Percentiles rank a stretch among this genome's conserved stretches.
Evolutionary conservation across 352 stramenopile genomes (phyloP).

Genomic region (Phytopythium boreale): DNA sequence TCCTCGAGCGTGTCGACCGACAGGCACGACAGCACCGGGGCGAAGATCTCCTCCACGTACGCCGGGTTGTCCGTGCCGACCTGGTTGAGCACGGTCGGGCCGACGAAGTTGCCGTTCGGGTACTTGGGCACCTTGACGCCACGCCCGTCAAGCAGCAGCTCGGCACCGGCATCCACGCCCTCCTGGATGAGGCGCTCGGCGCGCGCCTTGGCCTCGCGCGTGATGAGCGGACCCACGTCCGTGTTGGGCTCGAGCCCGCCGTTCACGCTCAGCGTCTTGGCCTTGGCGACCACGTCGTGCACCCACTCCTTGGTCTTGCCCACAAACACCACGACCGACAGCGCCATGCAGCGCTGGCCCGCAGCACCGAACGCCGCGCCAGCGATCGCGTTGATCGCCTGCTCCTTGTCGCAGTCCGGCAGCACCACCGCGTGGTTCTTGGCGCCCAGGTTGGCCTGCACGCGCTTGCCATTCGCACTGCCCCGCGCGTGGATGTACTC

Average conservation of each 20-base stretch:
- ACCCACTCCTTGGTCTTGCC: constrained; percentile 93
- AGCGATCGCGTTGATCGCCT: constrained; percentile 82
- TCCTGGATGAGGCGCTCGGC: constrained; percentile 88
- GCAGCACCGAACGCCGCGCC: constrained; percentile 95
- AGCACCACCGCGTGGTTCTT: constrained; percentile 99
- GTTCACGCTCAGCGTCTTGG: constrained; percentile 91
- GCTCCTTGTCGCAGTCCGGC: constrained; percentile 92
- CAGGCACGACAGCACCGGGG: constrained; percentile 92
- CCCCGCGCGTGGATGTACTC: constrained; percentile 93
- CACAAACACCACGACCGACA: constrained; percentile 95
- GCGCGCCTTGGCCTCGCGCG: constrained; percentile 80
- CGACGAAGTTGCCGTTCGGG: constrained; percentile 95
- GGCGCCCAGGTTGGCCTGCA: constrained; percentile 95
- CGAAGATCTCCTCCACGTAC: constrained; percentile 97
- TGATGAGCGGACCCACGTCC: constrained; percentile 90
- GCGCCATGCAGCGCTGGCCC: constrained; percentile 97
- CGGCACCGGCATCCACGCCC: constrained; percentile 88
- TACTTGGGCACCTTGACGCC: constrained; percentile 88
- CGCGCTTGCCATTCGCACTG: constrained; percentile 90
- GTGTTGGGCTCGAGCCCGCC: constrained; percentile 70
- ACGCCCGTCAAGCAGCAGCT: constrained; percentile 91
- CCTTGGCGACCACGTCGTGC: constrained; percentile 88
- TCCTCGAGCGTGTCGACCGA: constrained; percentile 94
- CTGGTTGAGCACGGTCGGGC: constrained; percentile 91
- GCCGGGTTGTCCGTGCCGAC: constrained; percentile 81